Evolutionary conservation across 2,329 filamentous ascomycete species (phyloP).

Genomic region (Penicillium sumatraense): DNA sequence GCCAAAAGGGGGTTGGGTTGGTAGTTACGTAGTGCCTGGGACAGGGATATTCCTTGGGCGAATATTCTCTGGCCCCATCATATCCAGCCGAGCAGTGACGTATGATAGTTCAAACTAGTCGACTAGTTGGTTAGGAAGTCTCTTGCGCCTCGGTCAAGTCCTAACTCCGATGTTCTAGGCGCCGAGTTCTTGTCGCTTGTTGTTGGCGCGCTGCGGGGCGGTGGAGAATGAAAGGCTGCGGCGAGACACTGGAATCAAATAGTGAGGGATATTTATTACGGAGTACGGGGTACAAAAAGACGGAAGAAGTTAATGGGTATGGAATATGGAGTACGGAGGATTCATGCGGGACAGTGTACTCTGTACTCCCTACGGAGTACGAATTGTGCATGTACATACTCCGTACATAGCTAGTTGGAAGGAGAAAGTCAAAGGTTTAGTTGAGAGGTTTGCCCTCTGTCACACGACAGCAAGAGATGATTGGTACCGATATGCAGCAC

Average conservation of each 20-base stretch:
- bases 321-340: too few relatives aligned
- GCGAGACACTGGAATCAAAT: not conserved
- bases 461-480: constrained; percentile 16
- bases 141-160: not conserved
- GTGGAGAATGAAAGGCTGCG: constrained; percentile 7
- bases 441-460: constrained; percentile 4
- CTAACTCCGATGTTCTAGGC: constrained; percentile 9
- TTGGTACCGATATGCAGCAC: constrained; percentile 20
- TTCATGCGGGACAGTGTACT: too few relatives aligned
- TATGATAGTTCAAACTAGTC: not conserved
- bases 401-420: too few relatives aligned
- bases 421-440: not conserved
- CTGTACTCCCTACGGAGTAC: too few relatives aligned
- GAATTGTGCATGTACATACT: too few relatives aligned
- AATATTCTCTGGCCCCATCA: constrained; percentile 9
- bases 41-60: constrained; percentile 14
- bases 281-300: not conserved
- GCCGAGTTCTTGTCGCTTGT: constrained; percentile 20
- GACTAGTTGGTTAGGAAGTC: too few relatives aligned
- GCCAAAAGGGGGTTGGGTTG: not conserved
- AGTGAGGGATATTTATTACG: too few relatives aligned
- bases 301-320: too few relatives aligned
- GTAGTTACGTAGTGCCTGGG: not conserved
- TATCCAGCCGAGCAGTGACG: constrained; percentile 7
- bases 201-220: constrained; percentile 23